These are phyloP conservation scores for Clitoria ternatea DNA, from an alignment of 306 rosid species.

Conservation along the genomic window DNA sequence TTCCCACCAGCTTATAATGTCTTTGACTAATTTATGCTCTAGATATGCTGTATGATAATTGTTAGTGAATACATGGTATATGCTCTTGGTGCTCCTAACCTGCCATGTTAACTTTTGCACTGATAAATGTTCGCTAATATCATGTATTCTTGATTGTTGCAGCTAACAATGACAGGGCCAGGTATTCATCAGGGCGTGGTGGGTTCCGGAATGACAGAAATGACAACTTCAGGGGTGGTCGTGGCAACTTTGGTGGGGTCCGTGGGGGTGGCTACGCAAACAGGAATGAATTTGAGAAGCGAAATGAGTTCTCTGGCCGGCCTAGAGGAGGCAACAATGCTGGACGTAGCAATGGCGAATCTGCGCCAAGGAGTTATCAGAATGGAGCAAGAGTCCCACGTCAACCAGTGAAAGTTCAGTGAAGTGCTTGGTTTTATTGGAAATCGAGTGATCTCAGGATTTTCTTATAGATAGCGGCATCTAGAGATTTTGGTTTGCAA, in stretches of 20 bases:
- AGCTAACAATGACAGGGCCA: conserved; percentile 62
- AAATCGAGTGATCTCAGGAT: conserved; percentile 21
- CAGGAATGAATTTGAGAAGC: conserved; percentile 58
- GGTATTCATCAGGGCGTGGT: conserved; percentile 56
- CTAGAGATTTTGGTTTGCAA: conserved; percentile 13
- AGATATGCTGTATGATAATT: background rate
- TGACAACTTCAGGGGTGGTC: conserved; percentile 56
- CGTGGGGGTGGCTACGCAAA: conserved; percentile 42
- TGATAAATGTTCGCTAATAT: background rate
- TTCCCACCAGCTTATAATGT: background rate
- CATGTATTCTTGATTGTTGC: conserved; percentile 23
- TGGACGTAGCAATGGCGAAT: conserved; percentile 42
- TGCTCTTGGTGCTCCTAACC: background rate
- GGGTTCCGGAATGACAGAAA: conserved; percentile 58
- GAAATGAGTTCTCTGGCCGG: conserved; percentile 48
- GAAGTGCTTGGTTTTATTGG: conserved; percentile 14
- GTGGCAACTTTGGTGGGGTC: conserved; percentile 52
- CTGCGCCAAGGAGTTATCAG: conserved; percentile 35
- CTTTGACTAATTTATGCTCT: background rate
- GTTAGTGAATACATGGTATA: background rate
- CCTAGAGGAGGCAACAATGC: conserved; percentile 36
- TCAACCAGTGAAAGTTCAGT: conserved; percentile 41
- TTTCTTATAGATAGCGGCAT: conserved; percentile 37
- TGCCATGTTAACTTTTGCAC: background rate
- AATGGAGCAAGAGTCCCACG: conserved; percentile 46